Conservation (phyloP, 2,329 filamentous ascomycete genomes). For the Xylaria sp. region DNA sequence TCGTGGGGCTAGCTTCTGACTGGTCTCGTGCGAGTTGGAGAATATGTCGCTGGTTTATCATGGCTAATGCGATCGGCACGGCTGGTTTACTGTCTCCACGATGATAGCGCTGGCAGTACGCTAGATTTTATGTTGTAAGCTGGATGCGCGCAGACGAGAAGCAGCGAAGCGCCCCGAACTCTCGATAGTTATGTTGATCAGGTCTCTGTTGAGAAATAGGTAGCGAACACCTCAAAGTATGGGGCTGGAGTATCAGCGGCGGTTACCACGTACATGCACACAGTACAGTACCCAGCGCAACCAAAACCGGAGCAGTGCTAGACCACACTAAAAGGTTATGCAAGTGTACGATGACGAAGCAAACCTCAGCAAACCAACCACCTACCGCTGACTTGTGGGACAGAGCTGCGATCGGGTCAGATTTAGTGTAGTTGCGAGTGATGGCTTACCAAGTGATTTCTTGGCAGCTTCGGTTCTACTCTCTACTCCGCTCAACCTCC, state of each 20-base stretch:
- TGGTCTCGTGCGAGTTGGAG: neutral
- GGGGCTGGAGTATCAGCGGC: conserved; percentile 1
- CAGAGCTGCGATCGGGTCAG: conserved; percentile 18
- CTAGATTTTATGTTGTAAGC: neutral
- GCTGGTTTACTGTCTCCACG: neutral
- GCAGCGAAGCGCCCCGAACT: neutral
- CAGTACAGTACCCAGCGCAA: too few species aligned
- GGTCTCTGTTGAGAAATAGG: conserved; percentile 17
- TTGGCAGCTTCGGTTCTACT: conserved; percentile 5
- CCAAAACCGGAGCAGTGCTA: too few species aligned
- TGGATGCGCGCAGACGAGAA: neutral
- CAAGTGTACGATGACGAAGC: conserved; percentile 28
- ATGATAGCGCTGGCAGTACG: neutral
- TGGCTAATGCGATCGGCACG: neutral
- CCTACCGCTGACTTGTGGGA: conserved; percentile 9
- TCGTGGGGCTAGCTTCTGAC: too few species aligned
- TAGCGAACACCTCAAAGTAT: neutral
- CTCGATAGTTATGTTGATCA: conserved; percentile 14
- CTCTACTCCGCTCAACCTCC: neutral
- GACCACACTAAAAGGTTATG: neutral
- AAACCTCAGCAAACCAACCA: neutral
- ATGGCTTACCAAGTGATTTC: too few species aligned
- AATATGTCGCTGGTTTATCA: neutral
- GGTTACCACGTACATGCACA: neutral
- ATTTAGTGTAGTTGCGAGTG: neutral